These are phyloP conservation scores for Monosporascus sp. DNA, from an alignment of 2,329 filamentous ascomycete genomes.

Conservation along the genomic window DNA sequence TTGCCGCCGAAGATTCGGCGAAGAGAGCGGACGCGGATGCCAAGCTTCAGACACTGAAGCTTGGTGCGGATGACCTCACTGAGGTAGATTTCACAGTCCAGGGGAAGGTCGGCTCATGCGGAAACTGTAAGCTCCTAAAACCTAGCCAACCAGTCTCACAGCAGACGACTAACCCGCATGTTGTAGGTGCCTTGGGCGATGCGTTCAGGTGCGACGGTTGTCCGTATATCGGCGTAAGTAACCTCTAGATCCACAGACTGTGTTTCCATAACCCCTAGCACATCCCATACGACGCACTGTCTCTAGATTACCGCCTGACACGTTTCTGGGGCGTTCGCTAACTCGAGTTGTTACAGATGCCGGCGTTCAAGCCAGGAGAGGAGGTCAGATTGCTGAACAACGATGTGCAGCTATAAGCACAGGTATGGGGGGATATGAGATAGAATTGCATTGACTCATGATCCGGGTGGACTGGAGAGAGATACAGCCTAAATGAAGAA, in stretches of 20 bases:
- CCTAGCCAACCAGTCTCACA: neutral
- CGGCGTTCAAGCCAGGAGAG: conserved; percentile 94
- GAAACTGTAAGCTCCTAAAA: conserved; percentile 53
- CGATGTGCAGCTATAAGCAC: conserved; percentile 61
- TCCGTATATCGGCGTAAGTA: conserved; percentile 24
- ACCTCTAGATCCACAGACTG: conserved; percentile 18
- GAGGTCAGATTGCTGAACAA: conserved; percentile 86
- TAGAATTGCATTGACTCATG: conserved; percentile 1
- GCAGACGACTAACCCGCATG: conserved; percentile 28
- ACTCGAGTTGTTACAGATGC: conserved; percentile 40
- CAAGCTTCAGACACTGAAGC: conserved; percentile 60
- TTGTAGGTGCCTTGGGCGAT: conserved; percentile 66
- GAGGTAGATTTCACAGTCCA: conserved; percentile 97
- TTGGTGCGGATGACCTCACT: conserved; percentile 71
- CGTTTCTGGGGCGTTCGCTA: conserved; percentile 69
- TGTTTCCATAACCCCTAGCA: conserved; percentile 14
- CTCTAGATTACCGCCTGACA: conserved; percentile 49
- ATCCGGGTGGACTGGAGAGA: too few relatives aligned
- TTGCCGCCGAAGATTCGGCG: conserved; percentile 78
- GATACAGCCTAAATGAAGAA: too few relatives aligned
- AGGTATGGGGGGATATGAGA: neutral
- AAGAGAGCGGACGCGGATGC: conserved; percentile 61
- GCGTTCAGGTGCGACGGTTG: conserved; percentile 71
- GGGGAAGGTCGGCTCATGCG: conserved; percentile 91
- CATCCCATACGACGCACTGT: conserved; percentile 32